phyloP scores from a whole-genome alignment of 306 rosid genomes.

The Malus asiatica region DNA sequence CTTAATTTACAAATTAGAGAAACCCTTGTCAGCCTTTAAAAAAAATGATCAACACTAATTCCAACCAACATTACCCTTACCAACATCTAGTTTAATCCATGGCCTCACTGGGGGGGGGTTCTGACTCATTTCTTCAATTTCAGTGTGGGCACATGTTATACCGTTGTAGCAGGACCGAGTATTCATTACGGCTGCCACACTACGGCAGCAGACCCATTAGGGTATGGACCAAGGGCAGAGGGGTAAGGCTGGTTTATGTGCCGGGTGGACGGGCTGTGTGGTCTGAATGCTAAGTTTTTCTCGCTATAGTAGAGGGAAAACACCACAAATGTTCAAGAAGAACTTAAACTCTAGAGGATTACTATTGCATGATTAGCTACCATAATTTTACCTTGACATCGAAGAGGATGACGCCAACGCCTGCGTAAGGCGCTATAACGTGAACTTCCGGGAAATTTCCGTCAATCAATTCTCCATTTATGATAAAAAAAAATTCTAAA shows the following conservation, averaged over 20 bases:
- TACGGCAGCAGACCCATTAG: too few relatives aligned
- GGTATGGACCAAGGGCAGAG: too few relatives aligned
- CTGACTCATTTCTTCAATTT: slow-evolving; percentile 8
- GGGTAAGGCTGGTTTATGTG: too few relatives aligned
- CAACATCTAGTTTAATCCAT: slow-evolving; percentile 29
- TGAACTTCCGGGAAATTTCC: slow-evolving; percentile 28
- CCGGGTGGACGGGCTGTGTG: too few relatives aligned
- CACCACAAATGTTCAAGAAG: too few relatives aligned
- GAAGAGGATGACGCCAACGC: too few relatives aligned
- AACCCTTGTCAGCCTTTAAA: slow-evolving; percentile 19
- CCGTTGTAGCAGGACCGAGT: too few relatives aligned
- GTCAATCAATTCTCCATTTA: slow-evolving; percentile 14
- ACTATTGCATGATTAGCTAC: slow-evolving; percentile 25
- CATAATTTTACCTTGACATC: neutral
- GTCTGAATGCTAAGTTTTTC: neutral
- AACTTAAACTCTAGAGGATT: neutral
- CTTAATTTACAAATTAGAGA: slow-evolving; percentile 1
- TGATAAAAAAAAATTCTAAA: slow-evolving; percentile 5
- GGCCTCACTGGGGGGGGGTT: slow-evolving; percentile 10
- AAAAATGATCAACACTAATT: neutral
- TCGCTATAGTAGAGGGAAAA: neutral
- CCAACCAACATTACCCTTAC: slow-evolving; percentile 14
- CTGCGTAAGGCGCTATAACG: neutral
- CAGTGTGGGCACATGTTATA: neutral
- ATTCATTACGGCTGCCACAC: too few relatives aligned